Evolutionary conservation across 352 stramenopile genomes (phyloP).

Genomic region (Pythium scleroteichum): DNA sequence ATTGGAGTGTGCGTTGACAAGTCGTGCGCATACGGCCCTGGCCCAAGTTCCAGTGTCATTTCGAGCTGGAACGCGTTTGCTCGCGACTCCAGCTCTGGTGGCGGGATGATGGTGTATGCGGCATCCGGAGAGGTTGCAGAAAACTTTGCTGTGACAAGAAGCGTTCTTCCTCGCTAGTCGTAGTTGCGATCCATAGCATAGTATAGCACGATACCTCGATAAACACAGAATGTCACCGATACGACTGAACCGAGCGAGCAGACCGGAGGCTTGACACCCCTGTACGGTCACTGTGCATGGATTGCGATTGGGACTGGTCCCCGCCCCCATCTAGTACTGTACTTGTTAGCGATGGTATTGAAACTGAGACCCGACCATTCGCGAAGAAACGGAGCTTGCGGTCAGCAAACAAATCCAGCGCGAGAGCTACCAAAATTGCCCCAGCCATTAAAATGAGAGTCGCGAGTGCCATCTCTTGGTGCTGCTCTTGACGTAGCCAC

Average conservation of each 20-base stretch:
- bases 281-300: slow-evolving; percentile 2
- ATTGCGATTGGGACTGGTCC: not conserved
- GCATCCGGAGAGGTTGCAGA: slow-evolving; percentile 55
- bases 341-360: slow-evolving; percentile 31
- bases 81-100: slow-evolving; percentile 35
- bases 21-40: slow-evolving; percentile 65
- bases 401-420: slow-evolving; percentile 34
- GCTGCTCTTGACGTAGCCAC: slow-evolving; percentile 34
- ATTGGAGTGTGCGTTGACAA: slow-evolving; percentile 54
- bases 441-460: slow-evolving; percentile 33
- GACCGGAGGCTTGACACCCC: slow-evolving; percentile 11
- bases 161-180: slow-evolving; percentile 31
- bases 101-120: slow-evolving; percentile 77
- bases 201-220: too few relatives aligned
- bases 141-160: slow-evolving; percentile 52
- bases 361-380: slow-evolving; percentile 3
- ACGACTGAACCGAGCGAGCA: slow-evolving; percentile 13
- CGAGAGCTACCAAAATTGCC: slow-evolving; percentile 30
- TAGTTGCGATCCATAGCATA: not conserved
- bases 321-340: slow-evolving; percentile 27
- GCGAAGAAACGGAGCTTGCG: slow-evolving; percentile 26
- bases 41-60: slow-evolving; percentile 57
- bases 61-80: slow-evolving; percentile 49
- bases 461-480: slow-evolving; percentile 29
- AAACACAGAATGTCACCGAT: not conserved